Evolutionary conservation across 2,329 filamentous ascomycete species (phyloP), one percentile per base, ranked within the genome.

Genomic region (Aspergillus sp.): DNA sequence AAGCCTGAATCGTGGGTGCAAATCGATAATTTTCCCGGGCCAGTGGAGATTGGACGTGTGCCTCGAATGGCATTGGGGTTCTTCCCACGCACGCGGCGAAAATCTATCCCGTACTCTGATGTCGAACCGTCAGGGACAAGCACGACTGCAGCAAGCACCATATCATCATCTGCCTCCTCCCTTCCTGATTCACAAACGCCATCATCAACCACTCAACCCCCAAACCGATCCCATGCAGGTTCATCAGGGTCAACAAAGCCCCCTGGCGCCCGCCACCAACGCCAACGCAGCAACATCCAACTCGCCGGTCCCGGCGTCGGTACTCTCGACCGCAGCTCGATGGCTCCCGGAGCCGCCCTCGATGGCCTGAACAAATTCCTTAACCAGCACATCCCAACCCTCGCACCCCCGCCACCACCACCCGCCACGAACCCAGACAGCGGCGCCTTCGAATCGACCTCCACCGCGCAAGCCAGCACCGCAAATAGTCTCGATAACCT

Each of bases 1-100:
- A 84, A 80, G 49, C 89, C 96, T 67, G 88, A 95, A 48, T 83
- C 87, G 41, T 96, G 89, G 88, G 87, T 95, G 1, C 74, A 85
- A 29, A 77, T 96, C 28, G 86, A 91, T 52, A 84, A 82, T 26
- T 78, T 79, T 52, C 72, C 74, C 10, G 76, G 82, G 27, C 83
- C 88, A 1, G 82, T 93, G 27, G 87, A 96, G 64, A 93, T 98
- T 54, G 88, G 83, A 10, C 82, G 93, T 29, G 81, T 97, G 48
- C 82, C 88, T 26, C 82, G 87, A 48, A 82, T 83, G 67, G 79
- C 85, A 2, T 76, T 96, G 40, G 91, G 90, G 27, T 97, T 91
- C 68, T 97, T 97, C 61, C 91, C 91, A 3, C 90, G 90, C 5
- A 80, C 89, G 19, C 78, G 89, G 62, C 88, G 90, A 81, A 93